Evolutionary conservation across 2,329 filamentous ascomycete genomes (phyloP).

Genomic region (Fusarium nisikadoi): DNA sequence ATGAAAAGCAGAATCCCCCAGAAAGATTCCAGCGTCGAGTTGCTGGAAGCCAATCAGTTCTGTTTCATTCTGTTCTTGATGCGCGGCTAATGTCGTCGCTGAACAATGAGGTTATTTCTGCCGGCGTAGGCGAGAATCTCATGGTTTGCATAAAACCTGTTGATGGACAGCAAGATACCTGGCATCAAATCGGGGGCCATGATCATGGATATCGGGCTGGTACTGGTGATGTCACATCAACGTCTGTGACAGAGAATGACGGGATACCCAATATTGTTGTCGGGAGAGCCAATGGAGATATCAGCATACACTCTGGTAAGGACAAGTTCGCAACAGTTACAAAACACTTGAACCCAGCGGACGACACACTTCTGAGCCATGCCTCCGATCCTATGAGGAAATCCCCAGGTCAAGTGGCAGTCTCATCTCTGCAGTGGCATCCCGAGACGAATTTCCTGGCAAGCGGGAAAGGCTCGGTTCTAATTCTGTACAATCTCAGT

Average conservation of each 20-base stretch:
- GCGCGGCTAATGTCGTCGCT: conserved; percentile 52
- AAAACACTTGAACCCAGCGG: conserved; percentile 35
- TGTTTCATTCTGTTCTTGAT: conserved; percentile 61
- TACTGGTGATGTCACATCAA: conserved; percentile 60
- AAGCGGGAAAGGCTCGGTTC: conserved; percentile 45
- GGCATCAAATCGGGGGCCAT: conserved; percentile 54
- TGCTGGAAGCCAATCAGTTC: conserved; percentile 48
- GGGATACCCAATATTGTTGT: conserved; percentile 53
- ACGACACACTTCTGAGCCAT: conserved; percentile 4
- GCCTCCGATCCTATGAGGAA: conserved; percentile 35
- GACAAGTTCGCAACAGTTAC: conserved; percentile 45
- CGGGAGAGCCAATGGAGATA: conserved; percentile 61
- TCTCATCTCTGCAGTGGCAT: conserved; percentile 51
- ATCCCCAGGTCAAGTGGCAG: conserved; percentile 47
- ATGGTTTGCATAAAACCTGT: conserved; percentile 54
- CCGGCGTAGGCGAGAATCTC: conserved; percentile 64
- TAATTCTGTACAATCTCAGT: conserved; percentile 47
- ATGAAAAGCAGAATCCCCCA: conserved; percentile 32
- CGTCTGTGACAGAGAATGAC: conserved; percentile 55
- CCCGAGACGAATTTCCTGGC: conserved; percentile 45
- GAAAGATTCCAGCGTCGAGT: conserved; percentile 24
- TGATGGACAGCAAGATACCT: conserved; percentile 42
- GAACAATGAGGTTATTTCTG: conserved; percentile 60
- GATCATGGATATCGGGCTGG: conserved; percentile 55
- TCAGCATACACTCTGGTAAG: conserved; percentile 56